Evolutionary conservation across 1,139 yeast species (phyloP).

Genomic region (Arxiozyma slooffiae): DNA sequence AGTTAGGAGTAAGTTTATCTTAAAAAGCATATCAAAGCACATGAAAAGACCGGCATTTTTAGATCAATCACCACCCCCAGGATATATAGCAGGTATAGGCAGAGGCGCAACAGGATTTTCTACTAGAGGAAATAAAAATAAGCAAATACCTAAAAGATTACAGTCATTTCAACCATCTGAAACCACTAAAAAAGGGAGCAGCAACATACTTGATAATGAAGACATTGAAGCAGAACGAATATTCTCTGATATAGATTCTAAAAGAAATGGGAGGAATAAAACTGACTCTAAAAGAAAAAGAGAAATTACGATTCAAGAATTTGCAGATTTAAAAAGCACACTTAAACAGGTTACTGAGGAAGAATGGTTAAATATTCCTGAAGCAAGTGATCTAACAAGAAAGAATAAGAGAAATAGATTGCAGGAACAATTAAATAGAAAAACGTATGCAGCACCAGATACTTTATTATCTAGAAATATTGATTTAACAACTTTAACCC

Average conservation of each 20-base stretch:
- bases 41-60: constrained; percentile 41
- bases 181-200: neutral
- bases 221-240: constrained; percentile 8
- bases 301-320: constrained; percentile 29
- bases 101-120: constrained; percentile 94
- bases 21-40: neutral
- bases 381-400: constrained; percentile 79
- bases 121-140: constrained; percentile 49
- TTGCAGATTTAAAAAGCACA: constrained; percentile 53
- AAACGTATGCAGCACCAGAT: constrained; percentile 83
- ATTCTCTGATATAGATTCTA: constrained; percentile 54
- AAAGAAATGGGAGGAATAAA: constrained; percentile 36
- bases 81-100: constrained; percentile 87
- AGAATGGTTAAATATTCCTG: constrained; percentile 80
- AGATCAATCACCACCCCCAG: constrained; percentile 81
- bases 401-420: constrained; percentile 63
- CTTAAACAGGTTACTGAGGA: constrained; percentile 50
- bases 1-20: neutral
- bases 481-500: constrained; percentile 31
- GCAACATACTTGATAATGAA: constrained; percentile 27
- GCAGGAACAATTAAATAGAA: constrained; percentile 51
- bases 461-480: constrained; percentile 36
- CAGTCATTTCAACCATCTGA: constrained; percentile 3
- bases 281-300: neutral
- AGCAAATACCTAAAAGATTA: constrained; percentile 14